phyloP scores from a whole-genome alignment of 345 rosid species.

The Camelina neglecta region DNA sequence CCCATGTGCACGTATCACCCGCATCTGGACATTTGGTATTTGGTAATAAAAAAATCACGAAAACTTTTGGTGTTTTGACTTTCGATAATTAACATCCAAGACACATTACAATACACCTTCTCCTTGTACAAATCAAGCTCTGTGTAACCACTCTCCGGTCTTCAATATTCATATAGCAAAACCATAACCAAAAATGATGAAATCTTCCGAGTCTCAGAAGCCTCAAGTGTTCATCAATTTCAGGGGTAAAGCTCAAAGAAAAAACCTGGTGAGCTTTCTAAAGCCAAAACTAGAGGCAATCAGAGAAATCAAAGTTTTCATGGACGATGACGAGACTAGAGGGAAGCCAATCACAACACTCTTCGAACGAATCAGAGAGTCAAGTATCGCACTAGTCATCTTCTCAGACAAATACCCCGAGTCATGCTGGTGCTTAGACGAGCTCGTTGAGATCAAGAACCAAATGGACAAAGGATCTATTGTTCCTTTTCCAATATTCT shows the following conservation, averaged over 20 bases:
- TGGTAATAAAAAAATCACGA: too few relatives aligned
- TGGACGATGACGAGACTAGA: neutral
- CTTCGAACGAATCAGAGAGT: conserved; percentile 28
- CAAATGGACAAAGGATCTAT: neutral
- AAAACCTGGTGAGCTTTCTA: neutral
- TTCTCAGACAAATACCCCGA: conserved; percentile 24
- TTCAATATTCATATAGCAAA: too few relatives aligned
- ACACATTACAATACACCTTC: too few relatives aligned
- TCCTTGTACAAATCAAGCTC: too few relatives aligned
- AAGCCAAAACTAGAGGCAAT: neutral
- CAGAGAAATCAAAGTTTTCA: neutral
- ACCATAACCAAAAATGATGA: too few relatives aligned
- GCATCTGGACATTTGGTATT: too few relatives aligned
- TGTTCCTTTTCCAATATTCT: conserved; percentile 27
- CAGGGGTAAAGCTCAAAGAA: neutral
- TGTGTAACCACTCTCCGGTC: too few relatives aligned
- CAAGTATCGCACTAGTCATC: conserved; percentile 31
- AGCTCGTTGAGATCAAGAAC: conserved; percentile 40
- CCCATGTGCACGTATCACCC: too few relatives aligned
- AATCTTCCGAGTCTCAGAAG: too few relatives aligned
- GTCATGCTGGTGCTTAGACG: conserved; percentile 38
- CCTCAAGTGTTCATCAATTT: too few relatives aligned
- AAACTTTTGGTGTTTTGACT: too few relatives aligned
- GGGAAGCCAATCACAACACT: neutral
- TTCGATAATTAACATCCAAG: too few relatives aligned